A percentile compares a stretch with the other conserved stretches of the same genome.
These are phyloP conservation scores for Bryoerythrophyllum caledonicum DNA, from an alignment of 225 moss, liverwort and hornwort species.

Conservation along the genomic window DNA sequence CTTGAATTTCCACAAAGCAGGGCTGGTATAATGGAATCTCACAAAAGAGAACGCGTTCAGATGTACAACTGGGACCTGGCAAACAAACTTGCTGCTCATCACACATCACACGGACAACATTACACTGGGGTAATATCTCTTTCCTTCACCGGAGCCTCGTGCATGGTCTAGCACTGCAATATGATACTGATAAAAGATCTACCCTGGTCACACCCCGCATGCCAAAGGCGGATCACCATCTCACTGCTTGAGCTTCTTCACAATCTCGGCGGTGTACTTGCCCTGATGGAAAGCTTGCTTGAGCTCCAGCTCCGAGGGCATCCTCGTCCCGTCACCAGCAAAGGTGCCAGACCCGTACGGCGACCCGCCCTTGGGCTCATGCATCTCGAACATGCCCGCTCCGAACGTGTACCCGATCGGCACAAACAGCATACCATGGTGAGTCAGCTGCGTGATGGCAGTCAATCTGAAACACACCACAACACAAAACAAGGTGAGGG, in stretches of 20 bases:
- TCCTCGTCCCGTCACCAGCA: slow-evolving; percentile 42
- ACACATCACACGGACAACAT: not conserved
- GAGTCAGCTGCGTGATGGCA: slow-evolving; percentile 55
- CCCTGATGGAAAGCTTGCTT: slow-evolving; percentile 55
- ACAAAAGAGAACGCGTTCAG: not conserved
- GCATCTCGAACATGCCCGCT: slow-evolving; percentile 48
- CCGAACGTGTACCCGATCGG: slow-evolving; percentile 60
- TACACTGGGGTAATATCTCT: not conserved
- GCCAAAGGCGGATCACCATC: not conserved
- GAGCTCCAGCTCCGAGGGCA: slow-evolving; percentile 45
- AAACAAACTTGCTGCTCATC: not conserved
- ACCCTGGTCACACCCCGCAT: slow-evolving; percentile 8
- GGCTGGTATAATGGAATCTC: not conserved
- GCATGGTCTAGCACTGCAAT: not conserved
- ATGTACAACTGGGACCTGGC: slow-evolving; percentile 7
- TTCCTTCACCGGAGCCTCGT: not conserved
- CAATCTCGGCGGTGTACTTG: slow-evolving; percentile 41
- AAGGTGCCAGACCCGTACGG: slow-evolving; percentile 49
- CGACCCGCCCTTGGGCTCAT: slow-evolving; percentile 49
- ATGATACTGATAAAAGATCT: not conserved
- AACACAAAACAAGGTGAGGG: no score
- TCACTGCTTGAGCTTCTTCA: slow-evolving; percentile 51
- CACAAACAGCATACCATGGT: slow-evolving; percentile 59
- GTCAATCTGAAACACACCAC: slow-evolving; percentile 41
- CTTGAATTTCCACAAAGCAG: not conserved